Evolutionary conservation across 2,329 filamentous ascomycete species (phyloP), one percentile per base, ranked within the genome.

Genomic region (Macrophomina tecta): DNA sequence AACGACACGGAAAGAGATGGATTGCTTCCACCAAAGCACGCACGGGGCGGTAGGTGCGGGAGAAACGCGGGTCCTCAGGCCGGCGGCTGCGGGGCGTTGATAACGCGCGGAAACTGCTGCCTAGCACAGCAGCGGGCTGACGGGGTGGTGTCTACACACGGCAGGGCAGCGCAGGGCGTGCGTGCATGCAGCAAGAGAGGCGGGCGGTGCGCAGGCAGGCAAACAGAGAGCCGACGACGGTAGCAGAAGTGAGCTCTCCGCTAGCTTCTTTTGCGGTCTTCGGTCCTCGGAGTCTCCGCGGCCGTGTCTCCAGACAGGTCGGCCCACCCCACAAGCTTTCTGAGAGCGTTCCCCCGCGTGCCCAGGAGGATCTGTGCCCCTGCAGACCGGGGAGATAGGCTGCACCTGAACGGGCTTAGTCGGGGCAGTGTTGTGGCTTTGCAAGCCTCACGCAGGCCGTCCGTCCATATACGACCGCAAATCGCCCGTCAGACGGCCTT

Each of bases 341-440:
- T 32, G 28, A 23, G 7, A 55, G 4, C 58, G 46, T 49, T 62
- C 58, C 38, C 23, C 42, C 30, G 42, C 18, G 23, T 38, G 42
- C 58, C 42, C 58, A 30, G 28, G 8, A 49, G 58, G 42, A 62
- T 62, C 42, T 18, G n/a, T 4, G 38, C n/a, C 58, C 58, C n/a
- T 62, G 58, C 45, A 16, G 2, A 11, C 14, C 28, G 40, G 56
- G 46, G 28, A 61, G n/a, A 62, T 62, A 49, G n/a, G 30, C n/a
- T 62, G 58, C 4, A 12, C 12, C 16, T 28, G 55, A 42, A 46
- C 23, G 16, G 28, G 40, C 38, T 49, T 49, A 38, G 42, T 28
- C 45, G 58, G 38, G 58, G 58, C 58, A 48, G 45, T 62, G 45
- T 38, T 38, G 58, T 62, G 58, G 58, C 58, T 62, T 23, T 16